These are phyloP conservation scores for Saccharomyces jurei DNA, from an alignment of 805 yeast species.

Conservation along the genomic window DNA sequence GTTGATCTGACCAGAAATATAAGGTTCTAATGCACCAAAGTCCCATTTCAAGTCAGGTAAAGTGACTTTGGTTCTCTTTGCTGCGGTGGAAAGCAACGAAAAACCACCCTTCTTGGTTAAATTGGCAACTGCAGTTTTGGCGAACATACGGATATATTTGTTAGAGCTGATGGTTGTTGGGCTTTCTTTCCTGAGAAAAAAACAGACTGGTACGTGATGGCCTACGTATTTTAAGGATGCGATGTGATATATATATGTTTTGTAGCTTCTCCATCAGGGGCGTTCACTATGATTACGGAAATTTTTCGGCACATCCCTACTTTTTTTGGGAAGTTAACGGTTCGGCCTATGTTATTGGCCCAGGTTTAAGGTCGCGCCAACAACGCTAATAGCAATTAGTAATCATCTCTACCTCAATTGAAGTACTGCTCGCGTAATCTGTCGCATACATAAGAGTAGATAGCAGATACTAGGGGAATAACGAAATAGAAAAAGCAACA, in stretches of 20 bases:
- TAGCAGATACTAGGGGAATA: neutral
- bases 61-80: constrained; percentile 53
- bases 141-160: neutral
- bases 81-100: neutral
- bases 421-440: neutral
- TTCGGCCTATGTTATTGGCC: neutral
- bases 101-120: constrained; percentile 12
- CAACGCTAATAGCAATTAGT: neutral
- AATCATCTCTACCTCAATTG: neutral
- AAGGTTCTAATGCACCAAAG: constrained; percentile 79
- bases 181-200: neutral
- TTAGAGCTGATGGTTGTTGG: neutral
- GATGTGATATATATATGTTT: neutral
- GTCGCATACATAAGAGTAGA: neutral
- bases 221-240: neutral
- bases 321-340: neutral
- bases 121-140: neutral
- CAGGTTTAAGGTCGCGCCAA: neutral
- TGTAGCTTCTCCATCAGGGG: neutral
- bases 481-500: neutral
- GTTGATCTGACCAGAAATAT: constrained; percentile 77
- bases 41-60: constrained; percentile 80
- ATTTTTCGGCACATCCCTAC: neutral
- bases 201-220: neutral
- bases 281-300: neutral